Conservation (phyloP, 139 green algal genomes). For the Diplosphaera chodatii region DNA sequence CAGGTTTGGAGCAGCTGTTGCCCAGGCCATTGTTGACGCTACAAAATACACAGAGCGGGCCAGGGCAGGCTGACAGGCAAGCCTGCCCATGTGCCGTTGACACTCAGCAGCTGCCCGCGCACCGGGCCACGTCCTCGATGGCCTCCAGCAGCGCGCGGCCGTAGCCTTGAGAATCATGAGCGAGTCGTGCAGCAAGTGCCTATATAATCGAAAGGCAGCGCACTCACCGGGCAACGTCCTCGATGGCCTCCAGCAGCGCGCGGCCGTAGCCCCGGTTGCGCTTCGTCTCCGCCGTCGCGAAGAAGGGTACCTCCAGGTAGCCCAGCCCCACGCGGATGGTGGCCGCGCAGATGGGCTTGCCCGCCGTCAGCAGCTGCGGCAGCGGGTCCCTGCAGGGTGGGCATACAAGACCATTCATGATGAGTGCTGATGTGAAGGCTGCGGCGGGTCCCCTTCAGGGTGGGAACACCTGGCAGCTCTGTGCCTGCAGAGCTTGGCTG, state of each 20-base stretch:
- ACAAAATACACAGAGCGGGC: too few relatives aligned
- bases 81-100: too few relatives aligned
- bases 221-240: conserved; percentile 48
- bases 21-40: too few relatives aligned
- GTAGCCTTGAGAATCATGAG: too few relatives aligned
- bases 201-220: conserved; percentile 61
- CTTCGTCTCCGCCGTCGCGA: conserved; percentile 72
- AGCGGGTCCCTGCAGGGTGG: conserved; percentile 30
- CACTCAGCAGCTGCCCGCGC: background rate
- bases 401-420: too few relatives aligned
- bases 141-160: conserved; percentile 80
- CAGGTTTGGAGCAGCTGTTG: too few relatives aligned
- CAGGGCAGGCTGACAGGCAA: too few relatives aligned
- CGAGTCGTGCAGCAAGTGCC: too few relatives aligned
- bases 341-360: conserved; percentile 73
- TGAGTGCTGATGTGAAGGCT: too few relatives aligned
- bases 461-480: too few relatives aligned
- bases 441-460: too few relatives aligned
- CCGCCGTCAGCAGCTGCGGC: conserved; percentile 53
- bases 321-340: conserved; percentile 73
- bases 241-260: conserved; percentile 79
- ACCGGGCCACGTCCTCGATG: conserved; percentile 63
- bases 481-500: too few relatives aligned
- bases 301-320: conserved; percentile 87
- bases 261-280: conserved; percentile 68